phyloP scores from a whole-genome alignment of 73 alveolate genomes.

The Stentor coeruleus region DNA sequence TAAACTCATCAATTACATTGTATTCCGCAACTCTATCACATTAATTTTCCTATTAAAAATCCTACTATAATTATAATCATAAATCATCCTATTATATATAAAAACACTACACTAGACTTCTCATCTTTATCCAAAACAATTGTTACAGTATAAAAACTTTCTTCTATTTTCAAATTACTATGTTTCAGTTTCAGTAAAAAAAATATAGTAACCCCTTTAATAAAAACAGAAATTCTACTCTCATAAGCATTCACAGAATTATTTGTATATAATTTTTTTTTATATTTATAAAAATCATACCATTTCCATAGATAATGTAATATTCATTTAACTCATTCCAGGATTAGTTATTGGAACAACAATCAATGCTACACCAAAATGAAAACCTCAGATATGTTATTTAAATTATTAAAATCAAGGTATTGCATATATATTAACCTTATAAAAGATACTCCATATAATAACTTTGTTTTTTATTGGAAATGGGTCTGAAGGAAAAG shows the following conservation, averaged over 20 bases:
- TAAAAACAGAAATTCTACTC: conserved; percentile 34
- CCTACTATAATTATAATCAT: conserved; percentile 24
- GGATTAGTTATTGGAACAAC: not conserved
- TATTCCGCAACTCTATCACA: not conserved
- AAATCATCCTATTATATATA: conserved; percentile 44
- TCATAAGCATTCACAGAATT: not conserved
- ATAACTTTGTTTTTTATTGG: no score
- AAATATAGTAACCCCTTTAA: conserved; percentile 48
- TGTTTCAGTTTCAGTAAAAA: conserved; percentile 32
- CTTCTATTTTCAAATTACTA: conserved; percentile 31
- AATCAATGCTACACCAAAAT: not conserved
- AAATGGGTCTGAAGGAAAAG: no score
- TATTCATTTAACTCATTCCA: no score
- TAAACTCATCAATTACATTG: not conserved
- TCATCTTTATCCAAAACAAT: conserved; percentile 41
- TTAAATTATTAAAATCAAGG: conserved; percentile 15
- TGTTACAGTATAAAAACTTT: conserved; percentile 23
- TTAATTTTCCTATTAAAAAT: not conserved
- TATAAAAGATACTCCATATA: conserved; percentile 41
- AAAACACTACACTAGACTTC: conserved; percentile 37
- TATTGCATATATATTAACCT: conserved; percentile 40
- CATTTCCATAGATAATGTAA: not conserved
- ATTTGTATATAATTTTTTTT: conserved; percentile 8
- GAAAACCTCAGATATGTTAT: not conserved
- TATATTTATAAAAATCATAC: conserved; percentile 13